Conservation (phyloP, 768 basidiomycete species). For the Termitomyces sp. region DNA sequence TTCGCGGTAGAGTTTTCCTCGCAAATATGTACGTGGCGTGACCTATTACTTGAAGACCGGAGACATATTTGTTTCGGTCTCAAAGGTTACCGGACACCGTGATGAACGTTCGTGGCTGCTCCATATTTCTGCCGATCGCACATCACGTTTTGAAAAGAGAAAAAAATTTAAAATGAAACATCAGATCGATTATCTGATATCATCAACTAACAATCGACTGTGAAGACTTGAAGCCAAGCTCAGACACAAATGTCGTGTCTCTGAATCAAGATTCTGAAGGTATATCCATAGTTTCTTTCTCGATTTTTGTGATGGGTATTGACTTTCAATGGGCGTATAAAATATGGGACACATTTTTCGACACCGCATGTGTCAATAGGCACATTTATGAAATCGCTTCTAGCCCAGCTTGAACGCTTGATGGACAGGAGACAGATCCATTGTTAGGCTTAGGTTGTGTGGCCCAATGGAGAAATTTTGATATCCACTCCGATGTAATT, state of each 20-base stretch:
- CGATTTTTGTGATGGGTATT: not conserved
- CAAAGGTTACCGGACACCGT: not conserved
- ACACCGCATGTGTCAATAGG: not conserved
- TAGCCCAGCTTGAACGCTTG: not conserved
- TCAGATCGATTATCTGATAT: too few relatives aligned
- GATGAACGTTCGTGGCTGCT: constrained; percentile 1
- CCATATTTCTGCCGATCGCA: not conserved
- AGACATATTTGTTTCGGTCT: not conserved
- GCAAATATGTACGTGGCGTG: too few relatives aligned
- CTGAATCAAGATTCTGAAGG: not conserved
- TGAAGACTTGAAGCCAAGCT: not conserved
- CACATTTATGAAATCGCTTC: not conserved
- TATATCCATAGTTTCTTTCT: not conserved
- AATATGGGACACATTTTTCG: not conserved
- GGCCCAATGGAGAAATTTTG: not conserved
- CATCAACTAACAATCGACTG: not conserved
- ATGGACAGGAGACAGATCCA: not conserved
- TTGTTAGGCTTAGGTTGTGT: not conserved
- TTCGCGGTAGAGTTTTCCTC: too few relatives aligned
- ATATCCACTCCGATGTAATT: constrained; percentile 16
- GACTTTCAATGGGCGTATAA: not conserved
- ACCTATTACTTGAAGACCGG: too few relatives aligned
- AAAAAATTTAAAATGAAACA: too few relatives aligned
- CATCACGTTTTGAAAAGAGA: not conserved
- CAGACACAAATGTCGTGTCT: not conserved